Evolutionary conservation across 257 asterid genomes (phyloP), one percentile per base, ranked within the genome.

Genomic region (Forsythia viridissima): DNA sequence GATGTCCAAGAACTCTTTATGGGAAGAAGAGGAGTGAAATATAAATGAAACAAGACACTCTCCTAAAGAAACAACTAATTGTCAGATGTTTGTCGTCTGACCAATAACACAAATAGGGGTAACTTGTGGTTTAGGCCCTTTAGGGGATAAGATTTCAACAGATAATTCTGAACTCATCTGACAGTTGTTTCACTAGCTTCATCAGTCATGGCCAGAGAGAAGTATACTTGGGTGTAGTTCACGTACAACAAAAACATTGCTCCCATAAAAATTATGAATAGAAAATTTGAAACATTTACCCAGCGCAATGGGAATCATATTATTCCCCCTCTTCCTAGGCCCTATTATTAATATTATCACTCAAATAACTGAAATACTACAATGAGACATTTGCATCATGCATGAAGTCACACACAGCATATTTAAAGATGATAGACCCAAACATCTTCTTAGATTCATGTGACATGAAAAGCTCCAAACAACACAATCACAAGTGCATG

Each of bases 361-460:
- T 63, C 8, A 39, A 39, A 59, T 59, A 20, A 59, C 36, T 59
- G 65, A 59, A 59, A 21, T n/a, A 20, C 66, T n/a, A 20, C 36
- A 55, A 59, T 18, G 20, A 41, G 16, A 77, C 39, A 44, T 24
- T 34, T 42, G 51, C 37, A 76, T 24, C 73, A 40, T 73, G 74
- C 73, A 76, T 37, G 65, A 55, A 55, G 40, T 52, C 72, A 21
- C 41, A 57, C 37, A 75, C 41, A 72, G 59, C 72, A 36, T 75
- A 67, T 46, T 21, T 69, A 57, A 52, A 43, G 37, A 79, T 15
- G 46, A 80, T 24, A 67, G 61, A 70, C 51, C 15, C 21, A 82
- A 68, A 73, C 48, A 61, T 72, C 70, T 74, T 71, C 81, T 6
- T 30, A 46, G 21, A 74, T 70, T 36, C 38, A 71, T 42, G 48